Percentiles rank a stretch among this genome's conserved stretches.
Evolutionary conservation across 176 grass and related monocot genomes (phyloP).

Genomic region (Hyparrhenia diplandra): DNA sequence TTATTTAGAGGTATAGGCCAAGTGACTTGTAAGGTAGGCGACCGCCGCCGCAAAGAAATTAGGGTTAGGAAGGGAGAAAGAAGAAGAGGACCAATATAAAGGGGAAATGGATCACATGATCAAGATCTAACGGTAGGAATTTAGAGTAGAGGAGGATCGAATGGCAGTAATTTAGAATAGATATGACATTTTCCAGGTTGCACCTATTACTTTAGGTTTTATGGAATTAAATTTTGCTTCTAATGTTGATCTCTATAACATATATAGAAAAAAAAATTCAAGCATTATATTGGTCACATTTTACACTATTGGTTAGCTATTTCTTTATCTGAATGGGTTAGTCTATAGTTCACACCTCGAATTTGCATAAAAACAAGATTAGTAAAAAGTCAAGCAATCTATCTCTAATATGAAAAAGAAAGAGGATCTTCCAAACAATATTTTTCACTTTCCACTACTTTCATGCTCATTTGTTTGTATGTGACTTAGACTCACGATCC

Average conservation of each 20-base stretch:
- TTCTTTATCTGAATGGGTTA: not conserved
- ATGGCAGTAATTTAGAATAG: not conserved
- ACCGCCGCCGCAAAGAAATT: not conserved
- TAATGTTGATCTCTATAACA: not conserved
- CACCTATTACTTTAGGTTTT: not conserved
- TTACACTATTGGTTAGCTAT: not conserved
- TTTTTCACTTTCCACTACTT: not conserved
- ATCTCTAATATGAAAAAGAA: not conserved
- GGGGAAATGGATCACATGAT: not conserved
- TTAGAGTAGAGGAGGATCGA: not conserved
- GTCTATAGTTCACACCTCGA: not conserved
- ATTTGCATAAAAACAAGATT: not conserved
- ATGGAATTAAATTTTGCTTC: not conserved
- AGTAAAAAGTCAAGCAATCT: not conserved
- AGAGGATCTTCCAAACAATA: not conserved
- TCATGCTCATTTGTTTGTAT: not conserved
- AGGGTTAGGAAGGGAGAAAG: not conserved
- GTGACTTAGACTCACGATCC: not conserved
- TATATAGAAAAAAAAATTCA: not conserved
- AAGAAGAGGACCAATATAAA: not conserved
- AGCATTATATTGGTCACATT: not conserved
- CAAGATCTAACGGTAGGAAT: not conserved
- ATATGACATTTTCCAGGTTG: not conserved
- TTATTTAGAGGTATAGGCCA: not conserved
- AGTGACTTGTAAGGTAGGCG: not conserved